These are phyloP conservation scores for Coemansia sp. DNA, from an alignment of 192 early-diverging fungal genomes.

Conservation along the genomic window DNA sequence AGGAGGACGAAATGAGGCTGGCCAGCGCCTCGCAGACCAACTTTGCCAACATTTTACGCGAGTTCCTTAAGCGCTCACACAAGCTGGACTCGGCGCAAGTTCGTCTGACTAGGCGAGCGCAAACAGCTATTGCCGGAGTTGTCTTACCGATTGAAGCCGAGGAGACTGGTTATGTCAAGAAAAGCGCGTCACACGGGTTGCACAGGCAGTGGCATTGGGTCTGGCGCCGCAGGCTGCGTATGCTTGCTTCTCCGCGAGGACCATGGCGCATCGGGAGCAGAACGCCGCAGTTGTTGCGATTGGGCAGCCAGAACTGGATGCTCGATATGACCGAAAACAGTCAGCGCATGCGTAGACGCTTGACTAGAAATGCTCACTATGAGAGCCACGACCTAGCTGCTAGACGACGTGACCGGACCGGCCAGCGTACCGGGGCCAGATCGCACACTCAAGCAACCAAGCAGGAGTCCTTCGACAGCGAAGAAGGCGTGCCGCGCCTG, in stretches of 20 bases:
- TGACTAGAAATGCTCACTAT: constrained; percentile 19
- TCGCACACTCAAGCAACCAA: not conserved
- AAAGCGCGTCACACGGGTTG: constrained; percentile 1
- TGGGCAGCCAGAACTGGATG: constrained; percentile 33
- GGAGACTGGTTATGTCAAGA: constrained; percentile 22
- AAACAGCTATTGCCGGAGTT: constrained; percentile 29
- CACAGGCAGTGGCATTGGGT: constrained; percentile 27
- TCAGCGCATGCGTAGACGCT: constrained; percentile 39
- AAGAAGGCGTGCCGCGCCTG: constrained; percentile 29
- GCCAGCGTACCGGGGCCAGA: constrained; percentile 6
- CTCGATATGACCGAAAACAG: constrained; percentile 43
- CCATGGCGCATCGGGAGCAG: constrained; percentile 22
- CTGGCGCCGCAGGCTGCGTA: constrained; percentile 36
- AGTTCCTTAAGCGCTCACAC: constrained; percentile 25
- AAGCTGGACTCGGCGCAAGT: constrained; percentile 19
- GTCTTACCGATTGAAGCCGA: constrained; percentile 37
- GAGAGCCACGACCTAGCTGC: constrained; percentile 40
- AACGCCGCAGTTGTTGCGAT: not conserved
- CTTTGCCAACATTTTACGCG: constrained; percentile 29
- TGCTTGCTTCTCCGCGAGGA: constrained; percentile 31
- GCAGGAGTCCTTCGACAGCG: constrained; percentile 10
- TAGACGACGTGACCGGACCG: constrained; percentile 34
- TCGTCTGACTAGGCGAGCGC: constrained; percentile 26
- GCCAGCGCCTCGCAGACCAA: constrained; percentile 16
- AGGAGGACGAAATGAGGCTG: constrained; percentile 40